Percentiles rank a stretch among this genome's conserved stretches.
phyloP scores from a whole-genome alignment of 2,329 filamentous ascomycete species.

The Phialocephala subalpina region DNA sequence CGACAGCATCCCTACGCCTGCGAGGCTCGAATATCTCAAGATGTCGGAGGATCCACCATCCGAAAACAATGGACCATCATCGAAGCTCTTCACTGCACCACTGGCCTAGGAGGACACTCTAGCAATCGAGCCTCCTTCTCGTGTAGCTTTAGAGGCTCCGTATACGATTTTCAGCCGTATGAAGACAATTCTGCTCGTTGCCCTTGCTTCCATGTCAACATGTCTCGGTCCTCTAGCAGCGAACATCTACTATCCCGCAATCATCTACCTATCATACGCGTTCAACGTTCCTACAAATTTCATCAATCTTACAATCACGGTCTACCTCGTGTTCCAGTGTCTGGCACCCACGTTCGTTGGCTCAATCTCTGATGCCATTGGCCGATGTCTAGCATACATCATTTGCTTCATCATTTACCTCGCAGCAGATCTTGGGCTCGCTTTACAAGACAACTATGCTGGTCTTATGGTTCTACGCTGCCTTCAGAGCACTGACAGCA shows the following conservation, averaged over 20 bases:
- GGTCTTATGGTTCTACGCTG: constrained; percentile 54
- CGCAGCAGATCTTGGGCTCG: constrained; percentile 61
- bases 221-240: constrained; percentile 2
- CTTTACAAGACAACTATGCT: constrained; percentile 56
- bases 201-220: not conserved
- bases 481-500: constrained; percentile 60
- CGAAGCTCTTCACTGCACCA: not conserved
- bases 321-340: not conserved
- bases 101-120: not conserved
- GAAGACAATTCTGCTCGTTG: not conserved
- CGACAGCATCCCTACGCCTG: not conserved
- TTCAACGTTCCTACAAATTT: not conserved
- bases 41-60: not conserved
- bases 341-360: constrained; percentile 64
- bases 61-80: not conserved
- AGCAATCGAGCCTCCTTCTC: constrained; percentile 2
- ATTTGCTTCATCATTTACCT: constrained; percentile 61
- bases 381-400: constrained; percentile 62
- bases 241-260: constrained; percentile 9
- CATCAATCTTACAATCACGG: not conserved
- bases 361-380: constrained; percentile 60
- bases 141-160: not conserved
- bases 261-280: not conserved
- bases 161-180: constrained; percentile 1
- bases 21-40: not conserved